These are phyloP conservation scores for Vitis labrusca DNA, from an alignment of 164 flowering plant genomes.

Conservation along the genomic window DNA sequence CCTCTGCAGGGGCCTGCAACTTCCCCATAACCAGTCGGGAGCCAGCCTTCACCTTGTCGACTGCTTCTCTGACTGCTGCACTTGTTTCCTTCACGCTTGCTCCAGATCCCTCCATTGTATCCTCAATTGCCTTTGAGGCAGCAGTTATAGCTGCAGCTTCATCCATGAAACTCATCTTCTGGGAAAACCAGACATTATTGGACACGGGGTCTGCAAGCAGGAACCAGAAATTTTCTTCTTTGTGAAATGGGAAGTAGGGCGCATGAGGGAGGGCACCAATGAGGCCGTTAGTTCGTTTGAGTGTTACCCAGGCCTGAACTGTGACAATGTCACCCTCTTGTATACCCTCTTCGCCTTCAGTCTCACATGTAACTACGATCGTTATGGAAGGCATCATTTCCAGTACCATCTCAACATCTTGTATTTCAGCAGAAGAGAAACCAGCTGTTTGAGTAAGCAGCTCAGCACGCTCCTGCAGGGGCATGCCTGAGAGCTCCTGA, in stretches of 20 bases:
- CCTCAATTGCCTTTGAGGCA: slow-evolving; percentile 76
- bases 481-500: slow-evolving; percentile 77
- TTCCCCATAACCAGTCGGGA: slow-evolving; percentile 78
- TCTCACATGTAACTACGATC: slow-evolving; percentile 71
- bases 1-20: slow-evolving; percentile 81
- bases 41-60: slow-evolving; percentile 70
- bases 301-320: slow-evolving; percentile 80
- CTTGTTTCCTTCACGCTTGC: slow-evolving; percentile 56
- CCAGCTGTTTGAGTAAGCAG: slow-evolving; percentile 72
- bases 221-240: slow-evolving; percentile 90
- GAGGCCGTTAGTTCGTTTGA: slow-evolving; percentile 73
- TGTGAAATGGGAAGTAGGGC: slow-evolving; percentile 85
- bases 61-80: slow-evolving; percentile 62
- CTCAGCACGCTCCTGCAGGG: slow-evolving; percentile 61
- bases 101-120: slow-evolving; percentile 72
- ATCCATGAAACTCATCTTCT: slow-evolving; percentile 79
- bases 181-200: slow-evolving; percentile 84
- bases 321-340: slow-evolving; percentile 96
- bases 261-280: slow-evolving; percentile 87
- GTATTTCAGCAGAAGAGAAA: slow-evolving; percentile 59
- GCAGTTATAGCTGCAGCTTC: slow-evolving; percentile 77
- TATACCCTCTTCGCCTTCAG: slow-evolving; percentile 95
- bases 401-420: slow-evolving; percentile 79
- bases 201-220: slow-evolving; percentile 74
- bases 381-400: slow-evolving; percentile 82